phyloP scores from a whole-genome alignment of 2,329 filamentous ascomycete genomes.

The Penicillium verrucosum region DNA sequence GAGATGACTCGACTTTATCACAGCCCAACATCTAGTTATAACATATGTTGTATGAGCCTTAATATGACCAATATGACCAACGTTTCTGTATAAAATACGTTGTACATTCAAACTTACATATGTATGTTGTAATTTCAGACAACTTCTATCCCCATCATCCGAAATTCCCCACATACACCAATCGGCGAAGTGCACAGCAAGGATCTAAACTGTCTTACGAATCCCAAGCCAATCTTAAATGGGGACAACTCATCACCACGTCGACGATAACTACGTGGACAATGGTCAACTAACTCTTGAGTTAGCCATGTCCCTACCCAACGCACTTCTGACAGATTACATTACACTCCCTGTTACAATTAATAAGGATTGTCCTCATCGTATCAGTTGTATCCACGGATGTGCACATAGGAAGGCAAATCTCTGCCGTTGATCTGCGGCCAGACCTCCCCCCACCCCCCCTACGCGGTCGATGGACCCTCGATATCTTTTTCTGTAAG shows the following conservation, averaged over 20 bases:
- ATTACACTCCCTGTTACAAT: neutral
- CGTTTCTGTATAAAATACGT: neutral
- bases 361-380: slow-evolving; percentile 1
- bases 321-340: neutral
- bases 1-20: neutral
- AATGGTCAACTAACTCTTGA: neutral
- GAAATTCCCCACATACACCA: slow-evolving; percentile 17
- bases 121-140: neutral
- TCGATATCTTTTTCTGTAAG: slow-evolving; percentile 7
- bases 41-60: neutral
- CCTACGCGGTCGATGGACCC: slow-evolving; percentile 4
- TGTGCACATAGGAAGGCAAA: neutral
- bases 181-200: slow-evolving; percentile 12
- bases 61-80: neutral
- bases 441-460: slow-evolving; percentile 5
- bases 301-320: neutral
- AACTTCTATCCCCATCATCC: slow-evolving; percentile 7
- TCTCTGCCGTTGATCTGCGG: neutral
- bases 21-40: neutral
- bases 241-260: slow-evolving; percentile 1
- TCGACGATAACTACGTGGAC: neutral
- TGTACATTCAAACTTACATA: neutral
- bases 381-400: slow-evolving; percentile 6
- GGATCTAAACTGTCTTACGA: slow-evolving; percentile 13
- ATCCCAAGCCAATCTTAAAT: slow-evolving; percentile 5